phyloP scores from a whole-genome alignment of 2,329 filamentous ascomycete species.

The Cordyceps javanica region DNA sequence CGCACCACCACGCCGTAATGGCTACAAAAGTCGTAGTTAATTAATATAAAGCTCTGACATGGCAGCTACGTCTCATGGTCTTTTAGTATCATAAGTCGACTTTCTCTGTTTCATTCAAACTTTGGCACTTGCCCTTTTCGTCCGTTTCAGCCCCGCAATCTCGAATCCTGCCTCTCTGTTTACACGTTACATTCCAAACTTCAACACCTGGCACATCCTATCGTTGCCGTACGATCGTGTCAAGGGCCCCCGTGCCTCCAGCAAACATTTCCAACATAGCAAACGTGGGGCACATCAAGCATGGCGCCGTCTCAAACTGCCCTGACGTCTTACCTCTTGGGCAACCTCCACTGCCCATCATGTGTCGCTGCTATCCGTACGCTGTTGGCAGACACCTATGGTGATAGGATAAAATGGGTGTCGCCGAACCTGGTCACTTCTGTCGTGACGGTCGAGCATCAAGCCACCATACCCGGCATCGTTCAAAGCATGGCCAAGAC shows the following conservation, averaged over 20 bases:
- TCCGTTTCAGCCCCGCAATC: neutral
- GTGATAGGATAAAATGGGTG: constrained; percentile 47
- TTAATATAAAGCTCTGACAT: constrained; percentile 8
- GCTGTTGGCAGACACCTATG: constrained; percentile 43
- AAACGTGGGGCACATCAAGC: constrained; percentile 5
- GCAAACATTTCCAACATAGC: neutral
- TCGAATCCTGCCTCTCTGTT: neutral
- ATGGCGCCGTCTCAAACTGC: constrained; percentile 27
- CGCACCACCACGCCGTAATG: neutral
- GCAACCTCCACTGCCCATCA: constrained; percentile 72
- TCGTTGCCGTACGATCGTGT: neutral
- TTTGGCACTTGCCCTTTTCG: neutral
- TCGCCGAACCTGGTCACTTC: constrained; percentile 68
- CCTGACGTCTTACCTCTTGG: constrained; percentile 59
- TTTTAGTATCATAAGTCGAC: neutral
- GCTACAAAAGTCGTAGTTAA: neutral
- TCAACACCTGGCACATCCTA: neutral
- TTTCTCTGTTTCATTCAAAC: neutral
- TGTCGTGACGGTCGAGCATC: constrained; percentile 56
- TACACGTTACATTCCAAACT: constrained; percentile 4
- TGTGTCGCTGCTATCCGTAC: constrained; percentile 62
- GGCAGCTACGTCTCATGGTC: neutral
- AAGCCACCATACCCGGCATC: constrained; percentile 32
- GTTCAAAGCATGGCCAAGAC: constrained; percentile 38
- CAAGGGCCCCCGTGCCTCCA: neutral